Evolutionary conservation across 225 moss, liverwort and hornwort species (phyloP).

Genomic region (Physcomitrellopsis africana): DNA sequence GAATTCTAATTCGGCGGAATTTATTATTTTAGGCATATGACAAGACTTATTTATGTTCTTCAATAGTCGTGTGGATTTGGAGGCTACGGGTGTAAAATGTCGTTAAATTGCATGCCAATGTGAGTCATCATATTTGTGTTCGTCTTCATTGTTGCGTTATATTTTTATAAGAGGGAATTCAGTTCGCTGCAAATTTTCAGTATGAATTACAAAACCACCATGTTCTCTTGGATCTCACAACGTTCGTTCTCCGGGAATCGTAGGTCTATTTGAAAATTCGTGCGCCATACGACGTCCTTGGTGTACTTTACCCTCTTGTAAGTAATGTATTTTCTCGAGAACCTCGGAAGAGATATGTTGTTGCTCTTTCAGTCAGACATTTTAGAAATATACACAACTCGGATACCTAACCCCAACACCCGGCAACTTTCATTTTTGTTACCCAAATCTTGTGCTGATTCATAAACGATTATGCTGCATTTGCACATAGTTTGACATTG

Average conservation of each 20-base stretch:
- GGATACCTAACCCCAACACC: neutral
- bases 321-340: slow-evolving; percentile 22
- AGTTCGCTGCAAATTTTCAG: neutral
- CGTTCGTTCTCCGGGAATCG: slow-evolving; percentile 18
- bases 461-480: slow-evolving; percentile 8
- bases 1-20: slow-evolving; percentile 7
- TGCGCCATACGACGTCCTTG: slow-evolving; percentile 34
- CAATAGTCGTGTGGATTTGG: neutral
- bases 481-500: neutral
- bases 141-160: neutral
- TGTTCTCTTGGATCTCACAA: slow-evolving; percentile 20
- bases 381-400: slow-evolving; percentile 10
- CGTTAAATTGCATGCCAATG: neutral
- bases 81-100: neutral
- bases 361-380: neutral
- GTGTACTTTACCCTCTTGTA: slow-evolving; percentile 66
- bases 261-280: slow-evolving; percentile 47
- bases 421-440: neutral
- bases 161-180: neutral
- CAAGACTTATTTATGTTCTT: neutral
- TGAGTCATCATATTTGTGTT: neutral
- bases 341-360: neutral
- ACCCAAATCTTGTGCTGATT: neutral
- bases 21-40: neutral
- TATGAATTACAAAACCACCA: neutral